Conservation (phyloP, 2,329 filamentous ascomycete species). For the Aspergillus fructus region DNA sequence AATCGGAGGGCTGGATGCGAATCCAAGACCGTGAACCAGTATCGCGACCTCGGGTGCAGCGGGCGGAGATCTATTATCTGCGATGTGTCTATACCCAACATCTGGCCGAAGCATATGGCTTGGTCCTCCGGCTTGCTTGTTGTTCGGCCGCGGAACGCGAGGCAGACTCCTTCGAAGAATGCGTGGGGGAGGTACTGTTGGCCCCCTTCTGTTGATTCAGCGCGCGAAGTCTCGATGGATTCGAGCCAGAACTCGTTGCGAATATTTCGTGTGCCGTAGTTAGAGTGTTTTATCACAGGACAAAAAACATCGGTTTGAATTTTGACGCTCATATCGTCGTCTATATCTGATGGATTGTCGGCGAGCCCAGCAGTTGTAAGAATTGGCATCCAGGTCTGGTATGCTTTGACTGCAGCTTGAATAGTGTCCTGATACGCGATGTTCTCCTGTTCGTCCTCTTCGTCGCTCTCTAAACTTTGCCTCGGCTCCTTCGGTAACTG, state of each 20-base stretch:
- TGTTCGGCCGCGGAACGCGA: background rate
- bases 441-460: background rate
- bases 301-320: background rate
- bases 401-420: background rate
- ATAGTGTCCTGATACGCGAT: background rate
- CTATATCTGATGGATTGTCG: background rate
- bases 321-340: background rate
- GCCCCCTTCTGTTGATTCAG: too few species aligned
- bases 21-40: background rate
- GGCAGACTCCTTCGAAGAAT: background rate
- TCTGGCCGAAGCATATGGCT: background rate
- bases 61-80: background rate
- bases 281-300: background rate
- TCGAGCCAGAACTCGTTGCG: background rate
- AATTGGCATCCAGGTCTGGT: background rate
- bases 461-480: background rate
- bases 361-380: background rate
- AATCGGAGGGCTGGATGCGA: background rate
- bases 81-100: background rate
- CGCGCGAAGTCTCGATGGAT: background rate
- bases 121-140: background rate
- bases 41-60: background rate
- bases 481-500: background rate
- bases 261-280: background rate
- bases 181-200: background rate